phyloP scores from a whole-genome alignment of 2,329 filamentous ascomycete genomes.

The Seiridium unicorne region DNA sequence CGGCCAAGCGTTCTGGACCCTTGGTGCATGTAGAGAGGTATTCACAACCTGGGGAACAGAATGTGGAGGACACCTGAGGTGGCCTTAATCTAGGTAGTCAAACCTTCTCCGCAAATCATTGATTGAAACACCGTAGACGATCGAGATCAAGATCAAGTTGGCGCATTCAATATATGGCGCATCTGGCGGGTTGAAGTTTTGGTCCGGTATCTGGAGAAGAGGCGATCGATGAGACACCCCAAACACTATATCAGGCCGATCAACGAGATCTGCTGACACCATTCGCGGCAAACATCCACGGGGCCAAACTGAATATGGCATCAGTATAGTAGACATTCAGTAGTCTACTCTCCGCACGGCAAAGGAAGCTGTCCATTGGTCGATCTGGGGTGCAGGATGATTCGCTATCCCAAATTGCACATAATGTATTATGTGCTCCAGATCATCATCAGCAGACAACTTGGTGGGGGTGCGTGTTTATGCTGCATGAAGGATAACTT shows the following conservation, averaged over 20 bases:
- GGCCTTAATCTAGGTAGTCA: not conserved
- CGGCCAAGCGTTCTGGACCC: slow-evolving; percentile 6
- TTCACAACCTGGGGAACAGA: slow-evolving; percentile 5
- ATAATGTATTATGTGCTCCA: too few relatives aligned
- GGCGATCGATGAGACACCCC: not conserved
- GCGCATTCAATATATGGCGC: too few relatives aligned
- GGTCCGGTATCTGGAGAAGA: not conserved
- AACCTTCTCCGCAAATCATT: not conserved
- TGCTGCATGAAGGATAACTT: not conserved
- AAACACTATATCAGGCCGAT: not conserved
- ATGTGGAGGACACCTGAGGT: slow-evolving; percentile 3
- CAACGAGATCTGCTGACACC: not conserved
- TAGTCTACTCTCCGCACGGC: too few relatives aligned
- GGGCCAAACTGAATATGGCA: not conserved
- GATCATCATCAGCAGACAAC: too few relatives aligned
- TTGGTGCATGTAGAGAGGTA: slow-evolving; percentile 4
- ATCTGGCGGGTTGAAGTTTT: too few relatives aligned
- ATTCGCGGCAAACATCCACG: not conserved
- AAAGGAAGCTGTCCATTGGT: too few relatives aligned
- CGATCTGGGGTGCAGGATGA: too few relatives aligned
- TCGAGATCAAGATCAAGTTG: too few relatives aligned
- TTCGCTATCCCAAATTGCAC: too few relatives aligned
- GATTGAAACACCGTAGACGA: too few relatives aligned
- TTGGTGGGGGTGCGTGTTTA: too few relatives aligned
- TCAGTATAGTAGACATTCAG: not conserved